Percentiles rank a stretch among this genome's conserved stretches.
These are phyloP conservation scores for Lepidium africanum DNA, from an alignment of 345 rosid genomes.

Conservation along the genomic window DNA sequence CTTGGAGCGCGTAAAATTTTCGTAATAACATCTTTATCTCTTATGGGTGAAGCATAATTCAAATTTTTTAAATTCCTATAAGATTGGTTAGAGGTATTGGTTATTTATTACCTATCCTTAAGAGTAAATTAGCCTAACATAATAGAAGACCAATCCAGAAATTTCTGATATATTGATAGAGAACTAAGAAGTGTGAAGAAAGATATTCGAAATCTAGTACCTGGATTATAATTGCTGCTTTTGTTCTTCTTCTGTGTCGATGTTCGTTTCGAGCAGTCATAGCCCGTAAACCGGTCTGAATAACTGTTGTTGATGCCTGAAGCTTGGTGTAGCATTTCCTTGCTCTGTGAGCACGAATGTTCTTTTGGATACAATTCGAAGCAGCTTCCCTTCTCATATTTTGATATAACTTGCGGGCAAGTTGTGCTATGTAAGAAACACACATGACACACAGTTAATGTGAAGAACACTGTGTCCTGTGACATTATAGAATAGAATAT, in stretches of 20 bases:
- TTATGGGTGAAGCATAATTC: background rate
- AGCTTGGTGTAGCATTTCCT: constrained; percentile 37
- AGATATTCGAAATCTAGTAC: constrained; percentile 20
- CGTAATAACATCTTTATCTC: background rate
- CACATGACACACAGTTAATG: constrained; percentile 4
- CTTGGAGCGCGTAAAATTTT: background rate
- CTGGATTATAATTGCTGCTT: constrained; percentile 54
- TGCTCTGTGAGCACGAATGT: constrained; percentile 36
- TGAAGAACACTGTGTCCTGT: background rate
- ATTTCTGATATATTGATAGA: background rate
- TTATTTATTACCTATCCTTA: background rate
- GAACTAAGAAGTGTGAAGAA: background rate
- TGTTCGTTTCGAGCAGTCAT: constrained; percentile 48
- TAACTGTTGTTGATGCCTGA: constrained; percentile 35
- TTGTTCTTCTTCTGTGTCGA: constrained; percentile 47
- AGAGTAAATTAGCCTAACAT: background rate
- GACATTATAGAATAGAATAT: constrained; percentile 9
- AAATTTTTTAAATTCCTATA: background rate
- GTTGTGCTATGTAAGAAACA: constrained; percentile 35
- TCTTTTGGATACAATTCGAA: constrained; percentile 39
- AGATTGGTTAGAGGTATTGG: background rate
- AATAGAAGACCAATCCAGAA: background rate
- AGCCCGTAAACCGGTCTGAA: constrained; percentile 57
- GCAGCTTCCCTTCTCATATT: constrained; percentile 51
- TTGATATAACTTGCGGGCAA: constrained; percentile 52